Base-by-base conservation (phyloP, 1,139 yeast species). In the Blastobotrys proliferans region DNA sequence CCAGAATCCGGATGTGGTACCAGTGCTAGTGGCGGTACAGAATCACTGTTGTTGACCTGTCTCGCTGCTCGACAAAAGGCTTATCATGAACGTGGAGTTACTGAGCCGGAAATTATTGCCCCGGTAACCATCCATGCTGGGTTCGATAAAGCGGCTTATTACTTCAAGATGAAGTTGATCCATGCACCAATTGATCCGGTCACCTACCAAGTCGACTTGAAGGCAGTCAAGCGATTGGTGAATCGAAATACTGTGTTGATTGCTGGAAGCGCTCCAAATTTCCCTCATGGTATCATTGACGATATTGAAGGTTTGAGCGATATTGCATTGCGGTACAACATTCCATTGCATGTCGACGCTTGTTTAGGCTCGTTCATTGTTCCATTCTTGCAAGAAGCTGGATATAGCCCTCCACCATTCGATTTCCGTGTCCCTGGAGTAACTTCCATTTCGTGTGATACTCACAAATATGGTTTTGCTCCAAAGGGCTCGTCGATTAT, bases 11-110 rank as follows among this genome's bases (percentile, higher is more conserved):
- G 83, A 0, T 86, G 94, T 59, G 97, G 97, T 11, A 79, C 94
- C n/a, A 77, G 94, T 0, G 83, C 97, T 1, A 81, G 94, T 2
- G 98, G 98, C n/a, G 98, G 98, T 21, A 88, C 98, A 0, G 98
- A 92, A 62, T 88, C 97, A 1, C 67, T 92, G 41, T 65, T 92
- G 36, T 70, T 92, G 57, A 79, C 97, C 0, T 90, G 96, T 44
- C 69, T 92, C 41, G 81, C 96, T 17, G 97, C 97, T 0, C 72
- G 78, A 43, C 69, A 73, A 57, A 70, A 84, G 54, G 90, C 82
- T 41, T 77, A 72, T 52, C 86, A 78, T 1, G 72, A 66, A 50
- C 69, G 69, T 14, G 85, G 92, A 1, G 75, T 87, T 41, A 73
- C 77, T 0, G 63, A 73, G 32, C 96, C 97, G 0, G 97, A 92